Evolutionary conservation across 2,329 filamentous ascomycete genomes (phyloP).

Genomic region (Colletotrichum lentis): DNA sequence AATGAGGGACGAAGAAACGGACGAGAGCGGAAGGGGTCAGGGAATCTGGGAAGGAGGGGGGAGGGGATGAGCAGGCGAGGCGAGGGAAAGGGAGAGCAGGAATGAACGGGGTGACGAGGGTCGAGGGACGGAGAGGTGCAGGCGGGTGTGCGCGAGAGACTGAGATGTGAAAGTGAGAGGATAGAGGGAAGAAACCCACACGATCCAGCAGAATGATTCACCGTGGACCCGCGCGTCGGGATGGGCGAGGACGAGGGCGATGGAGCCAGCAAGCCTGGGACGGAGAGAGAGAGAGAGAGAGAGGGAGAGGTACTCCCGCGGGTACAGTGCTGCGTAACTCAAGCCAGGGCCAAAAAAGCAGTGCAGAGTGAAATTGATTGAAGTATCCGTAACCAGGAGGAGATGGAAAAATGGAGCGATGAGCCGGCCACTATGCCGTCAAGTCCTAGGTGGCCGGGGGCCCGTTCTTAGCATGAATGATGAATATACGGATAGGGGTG

Average conservation of each 20-base stretch:
- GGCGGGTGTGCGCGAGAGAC: conserved; percentile 17
- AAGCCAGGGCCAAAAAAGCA: conserved; percentile 9
- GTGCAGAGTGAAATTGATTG: conserved; percentile 27
- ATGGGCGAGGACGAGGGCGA: conserved; percentile 35
- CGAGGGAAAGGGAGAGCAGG: conserved; percentile 20
- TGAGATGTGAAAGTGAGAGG: not conserved
- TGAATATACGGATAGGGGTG: conserved; percentile 44
- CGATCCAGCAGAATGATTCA: conserved; percentile 36
- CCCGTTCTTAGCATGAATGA: conserved; percentile 49
- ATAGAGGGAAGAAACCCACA: conserved; percentile 31
- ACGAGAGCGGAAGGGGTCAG: conserved; percentile 29
- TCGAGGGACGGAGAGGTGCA: conserved; percentile 7
- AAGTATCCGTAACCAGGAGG: conserved; percentile 30
- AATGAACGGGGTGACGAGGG: conserved; percentile 19
- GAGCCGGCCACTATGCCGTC: conserved; percentile 38
- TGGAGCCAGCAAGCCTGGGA: conserved; percentile 5
- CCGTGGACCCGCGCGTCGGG: conserved; percentile 32
- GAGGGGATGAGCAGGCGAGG: conserved; percentile 17
- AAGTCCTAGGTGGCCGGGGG: conserved; percentile 37
- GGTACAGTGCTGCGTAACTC: conserved; percentile 32
- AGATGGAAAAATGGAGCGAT: conserved; percentile 35
- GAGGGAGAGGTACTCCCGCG: conserved; percentile 11
- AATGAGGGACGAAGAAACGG: conserved; percentile 25
- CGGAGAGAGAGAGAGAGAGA: conserved; percentile 6
- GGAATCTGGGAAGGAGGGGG: conserved; percentile 12